Percentiles rank a stretch among this genome's conserved stretches.
phyloP scores from a whole-genome alignment of 192 early-diverging fungal genomes.

The Coemansia erecta region DNA sequence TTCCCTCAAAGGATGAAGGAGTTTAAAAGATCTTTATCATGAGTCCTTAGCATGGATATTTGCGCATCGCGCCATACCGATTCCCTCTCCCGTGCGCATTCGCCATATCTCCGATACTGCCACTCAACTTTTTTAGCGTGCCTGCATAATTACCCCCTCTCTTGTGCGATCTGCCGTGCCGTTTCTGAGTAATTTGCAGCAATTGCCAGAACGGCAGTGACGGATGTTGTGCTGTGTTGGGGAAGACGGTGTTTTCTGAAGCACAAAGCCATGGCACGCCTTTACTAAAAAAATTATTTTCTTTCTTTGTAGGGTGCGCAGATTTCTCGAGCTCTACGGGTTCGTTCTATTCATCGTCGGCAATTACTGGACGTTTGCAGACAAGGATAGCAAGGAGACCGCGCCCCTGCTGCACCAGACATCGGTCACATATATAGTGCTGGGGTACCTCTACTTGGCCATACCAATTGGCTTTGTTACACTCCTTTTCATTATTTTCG shows the following conservation, averaged over 20 bases:
- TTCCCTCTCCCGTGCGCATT: background rate
- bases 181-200: background rate
- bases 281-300: conserved; percentile 5
- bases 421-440: conserved; percentile 61
- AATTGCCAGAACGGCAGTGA: background rate
- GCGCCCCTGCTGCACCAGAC: conserved; percentile 63
- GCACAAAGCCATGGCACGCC: background rate
- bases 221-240: conserved; percentile 4
- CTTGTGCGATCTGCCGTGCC: background rate
- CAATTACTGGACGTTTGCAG: conserved; percentile 68
- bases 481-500: conserved; percentile 60
- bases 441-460: conserved; percentile 67
- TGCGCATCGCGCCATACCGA: conserved; percentile 10
- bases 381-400: conserved; percentile 33
- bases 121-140: background rate
- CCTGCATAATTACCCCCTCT: background rate
- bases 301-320: conserved; percentile 55
- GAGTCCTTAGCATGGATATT: conserved; percentile 6
- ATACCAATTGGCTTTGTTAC: conserved; percentile 61
- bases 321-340: conserved; percentile 58
- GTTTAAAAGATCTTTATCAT: background rate
- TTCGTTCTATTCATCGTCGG: conserved; percentile 68
- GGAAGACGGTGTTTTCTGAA: background rate
- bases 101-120: background rate
- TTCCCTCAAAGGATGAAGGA: background rate